Evolutionary conservation across 192 early-diverging fungal species (phyloP).

Genomic region (Rhizophagus sp.): DNA sequence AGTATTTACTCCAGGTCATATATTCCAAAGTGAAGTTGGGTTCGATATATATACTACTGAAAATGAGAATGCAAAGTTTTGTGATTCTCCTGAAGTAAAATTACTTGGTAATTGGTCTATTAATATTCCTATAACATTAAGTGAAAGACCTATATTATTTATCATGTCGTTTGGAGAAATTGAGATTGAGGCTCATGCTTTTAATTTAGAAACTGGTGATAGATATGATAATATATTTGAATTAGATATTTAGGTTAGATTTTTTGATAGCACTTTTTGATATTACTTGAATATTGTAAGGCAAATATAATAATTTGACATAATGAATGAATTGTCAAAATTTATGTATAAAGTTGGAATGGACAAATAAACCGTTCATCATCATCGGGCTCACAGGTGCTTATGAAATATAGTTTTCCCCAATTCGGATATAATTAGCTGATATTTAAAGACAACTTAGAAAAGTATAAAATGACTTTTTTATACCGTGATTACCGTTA

Average conservation of each 20-base stretch:
- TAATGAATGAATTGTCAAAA: too few species aligned
- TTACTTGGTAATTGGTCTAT: slow-evolving; percentile 3
- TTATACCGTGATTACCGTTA: too few species aligned
- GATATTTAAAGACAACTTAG: too few species aligned
- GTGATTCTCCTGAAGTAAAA: background rate
- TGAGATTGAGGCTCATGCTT: background rate
- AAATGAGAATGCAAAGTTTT: background rate
- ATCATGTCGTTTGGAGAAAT: slow-evolving; percentile 1
- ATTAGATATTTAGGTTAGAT: background rate
- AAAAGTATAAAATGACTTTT: too few species aligned
- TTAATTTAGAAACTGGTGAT: background rate
- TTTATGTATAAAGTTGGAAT: too few species aligned
- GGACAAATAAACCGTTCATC: too few species aligned
- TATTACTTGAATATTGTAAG: too few species aligned
- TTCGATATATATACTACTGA: background rate
- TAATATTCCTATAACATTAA: background rate
- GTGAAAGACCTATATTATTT: background rate
- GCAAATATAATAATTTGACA: too few species aligned
- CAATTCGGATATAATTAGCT: too few species aligned
- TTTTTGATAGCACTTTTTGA: too few species aligned
- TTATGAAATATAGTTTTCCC: too few species aligned
- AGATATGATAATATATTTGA: slow-evolving; percentile 9
- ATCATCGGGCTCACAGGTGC: too few species aligned
- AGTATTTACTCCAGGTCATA: background rate
- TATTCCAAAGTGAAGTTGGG: background rate